phyloP scores from a whole-genome alignment of 495 filamentous ascomycete genomes.

The Penicillium cataractarum region DNA sequence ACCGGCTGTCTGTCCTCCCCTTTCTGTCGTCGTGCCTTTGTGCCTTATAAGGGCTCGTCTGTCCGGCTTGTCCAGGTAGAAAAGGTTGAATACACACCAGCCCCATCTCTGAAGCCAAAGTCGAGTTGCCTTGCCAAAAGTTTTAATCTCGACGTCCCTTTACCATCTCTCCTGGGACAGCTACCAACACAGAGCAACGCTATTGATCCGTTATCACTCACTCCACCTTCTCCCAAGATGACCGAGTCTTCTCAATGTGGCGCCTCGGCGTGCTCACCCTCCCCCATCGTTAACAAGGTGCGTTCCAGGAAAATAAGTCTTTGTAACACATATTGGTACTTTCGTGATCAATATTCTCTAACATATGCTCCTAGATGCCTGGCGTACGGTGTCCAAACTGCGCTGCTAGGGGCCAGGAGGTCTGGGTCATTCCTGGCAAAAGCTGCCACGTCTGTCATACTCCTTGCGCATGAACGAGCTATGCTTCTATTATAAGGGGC shows the following conservation, averaged over 20 bases:
- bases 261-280: slow-evolving; percentile 20
- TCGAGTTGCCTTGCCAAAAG: neutral
- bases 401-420: slow-evolving; percentile 40
- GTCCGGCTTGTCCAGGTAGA: neutral
- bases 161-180: neutral
- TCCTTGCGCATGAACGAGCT: slow-evolving; percentile 28
- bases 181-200: neutral
- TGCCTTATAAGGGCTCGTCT: slow-evolving; percentile 14
- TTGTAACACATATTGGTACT: too few species aligned
- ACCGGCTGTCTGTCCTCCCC: neutral
- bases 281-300: slow-evolving; percentile 27
- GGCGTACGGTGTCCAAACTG: slow-evolving; percentile 55
- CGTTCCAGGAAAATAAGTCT: too few species aligned
- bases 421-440: slow-evolving; percentile 56
- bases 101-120: neutral
- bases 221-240: slow-evolving; percentile 12
- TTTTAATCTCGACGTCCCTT: neutral
- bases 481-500: neutral
- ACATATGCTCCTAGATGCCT: slow-evolving; percentile 44
- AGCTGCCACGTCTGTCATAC: slow-evolving; percentile 51
- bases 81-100: neutral
- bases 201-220: neutral
- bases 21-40: slow-evolving; percentile 3
- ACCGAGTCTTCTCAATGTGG: slow-evolving; percentile 13
- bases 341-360: neutral